phyloP scores from a whole-genome alignment of 2,329 filamentous ascomycete genomes.

The Emmonsiellopsis sp. region DNA sequence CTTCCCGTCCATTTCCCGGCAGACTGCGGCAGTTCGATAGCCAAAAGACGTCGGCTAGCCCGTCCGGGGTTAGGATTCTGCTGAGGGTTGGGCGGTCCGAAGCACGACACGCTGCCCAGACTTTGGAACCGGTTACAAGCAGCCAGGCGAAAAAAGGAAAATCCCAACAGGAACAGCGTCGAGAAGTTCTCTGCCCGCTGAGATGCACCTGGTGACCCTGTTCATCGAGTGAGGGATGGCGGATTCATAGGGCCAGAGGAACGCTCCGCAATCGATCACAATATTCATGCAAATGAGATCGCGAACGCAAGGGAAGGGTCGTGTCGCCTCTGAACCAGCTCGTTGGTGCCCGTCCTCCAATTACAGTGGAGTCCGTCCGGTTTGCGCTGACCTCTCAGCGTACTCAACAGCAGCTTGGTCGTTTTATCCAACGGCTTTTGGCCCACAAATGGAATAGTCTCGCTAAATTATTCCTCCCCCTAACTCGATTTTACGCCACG shows the following conservation, averaged over 20 bases:
- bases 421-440: neutral
- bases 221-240: neutral
- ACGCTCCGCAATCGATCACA: neutral
- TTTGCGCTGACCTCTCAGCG: neutral
- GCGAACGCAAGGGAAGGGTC: neutral
- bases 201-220: neutral
- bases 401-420: neutral
- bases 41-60: neutral
- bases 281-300: neutral
- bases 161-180: too few relatives aligned
- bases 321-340: neutral
- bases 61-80: neutral
- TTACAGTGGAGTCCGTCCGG: neutral
- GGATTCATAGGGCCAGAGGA: neutral
- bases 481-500: neutral
- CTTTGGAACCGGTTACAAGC: too few relatives aligned
- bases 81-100: too few relatives aligned
- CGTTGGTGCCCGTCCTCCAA: neutral
- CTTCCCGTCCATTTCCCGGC: constrained; percentile 1
- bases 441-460: neutral
- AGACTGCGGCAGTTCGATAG: neutral
- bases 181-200: neutral
- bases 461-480: neutral
- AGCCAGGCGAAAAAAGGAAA: too few relatives aligned
- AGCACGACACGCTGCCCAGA: too few relatives aligned